Base-by-base conservation (phyloP, 1,139 yeast genomes). In the Geotrichum cucujoidarum region DNA sequence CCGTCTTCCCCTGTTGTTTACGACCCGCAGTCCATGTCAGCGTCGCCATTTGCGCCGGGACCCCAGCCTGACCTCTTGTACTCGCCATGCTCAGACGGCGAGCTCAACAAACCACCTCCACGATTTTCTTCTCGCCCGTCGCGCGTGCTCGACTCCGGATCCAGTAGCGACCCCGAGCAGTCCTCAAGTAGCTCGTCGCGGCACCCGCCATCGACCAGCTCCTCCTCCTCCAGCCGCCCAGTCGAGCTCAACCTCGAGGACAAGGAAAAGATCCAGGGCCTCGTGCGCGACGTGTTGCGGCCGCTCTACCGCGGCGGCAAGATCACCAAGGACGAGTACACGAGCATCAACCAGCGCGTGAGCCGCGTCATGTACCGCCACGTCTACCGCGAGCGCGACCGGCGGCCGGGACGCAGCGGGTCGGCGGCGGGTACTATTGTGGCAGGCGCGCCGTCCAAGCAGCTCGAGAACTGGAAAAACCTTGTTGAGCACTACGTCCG, bases 231-330 rank as follows among this genome's bases (percentile, higher is more conserved):
- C 27, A 10, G 8, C 27, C 8, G 27, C 27, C 8, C 8, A 6
- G 27, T 24, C 24, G 39, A 40, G 60, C 39, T 60, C 76, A 25
- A 60, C 73, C 0, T 64, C 71, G 18, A 74, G 70, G 30, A 76
- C 75, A 81, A 81, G 56, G 62, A 64, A 6, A 65, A 61, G 48
- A 73, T 81, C 18, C 87, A 81, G 57, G 67, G 61, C 22, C 71
- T 77, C 50, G 81, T 82, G 6, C 65, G 87, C 33, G 67, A 69
- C 27, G 70, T 65, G 16, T 61, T 82, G 30, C 65, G 80, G 38
- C 78, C 80, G 0, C 62, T 75, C 25, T 80, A 77, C 57, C 65
- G 67, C 22, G 64, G 68, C 1, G 67, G 69, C 3, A 45, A 50
- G 22, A 57, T 60, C 57, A 71, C 55, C 62, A 80, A 57, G 57